phyloP scores from a whole-genome alignment of 192 early-diverging fungal genomes.

The Dimargaris cristalligena region DNA sequence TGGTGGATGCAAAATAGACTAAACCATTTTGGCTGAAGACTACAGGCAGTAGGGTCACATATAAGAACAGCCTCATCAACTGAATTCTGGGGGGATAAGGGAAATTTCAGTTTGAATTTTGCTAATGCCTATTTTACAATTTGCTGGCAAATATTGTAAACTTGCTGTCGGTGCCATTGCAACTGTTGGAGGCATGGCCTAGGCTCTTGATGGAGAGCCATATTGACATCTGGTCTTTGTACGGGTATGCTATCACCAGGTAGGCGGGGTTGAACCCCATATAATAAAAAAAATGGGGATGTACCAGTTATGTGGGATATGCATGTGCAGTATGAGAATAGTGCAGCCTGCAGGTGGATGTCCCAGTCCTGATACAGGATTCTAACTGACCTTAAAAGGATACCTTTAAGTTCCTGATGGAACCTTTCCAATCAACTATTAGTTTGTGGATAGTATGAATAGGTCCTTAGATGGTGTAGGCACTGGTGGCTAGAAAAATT shows the following conservation, averaged over 20 bases:
- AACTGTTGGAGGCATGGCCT: not conserved
- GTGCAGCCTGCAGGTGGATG: not conserved
- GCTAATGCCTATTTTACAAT: not conserved
- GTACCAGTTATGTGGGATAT: not conserved
- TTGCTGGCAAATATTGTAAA: not conserved
- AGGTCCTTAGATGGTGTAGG: constrained; percentile 2
- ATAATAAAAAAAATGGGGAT: not conserved
- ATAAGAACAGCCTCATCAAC: no score
- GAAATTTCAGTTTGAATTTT: not conserved
- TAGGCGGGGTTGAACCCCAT: not conserved
- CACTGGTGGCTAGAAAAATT: not conserved
- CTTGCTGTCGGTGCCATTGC: not conserved
- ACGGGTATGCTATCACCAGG: not conserved
- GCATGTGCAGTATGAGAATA: not conserved
- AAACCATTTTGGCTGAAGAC: constrained; percentile 9
- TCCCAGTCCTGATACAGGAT: constrained; percentile 9
- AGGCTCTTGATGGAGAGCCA: not conserved
- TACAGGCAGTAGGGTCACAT: no score
- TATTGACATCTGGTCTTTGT: not conserved
- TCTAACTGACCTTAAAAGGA: not conserved
- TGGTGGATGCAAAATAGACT: not conserved
- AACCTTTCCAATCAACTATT: constrained; percentile 12
- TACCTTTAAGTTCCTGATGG: constrained; percentile 2
- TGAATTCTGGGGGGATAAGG: no score
- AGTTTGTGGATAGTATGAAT: constrained; percentile 7